phyloP scores from a whole-genome alignment of 2,329 filamentous ascomycete species.

The Verticillium nonalfalfae region DNA sequence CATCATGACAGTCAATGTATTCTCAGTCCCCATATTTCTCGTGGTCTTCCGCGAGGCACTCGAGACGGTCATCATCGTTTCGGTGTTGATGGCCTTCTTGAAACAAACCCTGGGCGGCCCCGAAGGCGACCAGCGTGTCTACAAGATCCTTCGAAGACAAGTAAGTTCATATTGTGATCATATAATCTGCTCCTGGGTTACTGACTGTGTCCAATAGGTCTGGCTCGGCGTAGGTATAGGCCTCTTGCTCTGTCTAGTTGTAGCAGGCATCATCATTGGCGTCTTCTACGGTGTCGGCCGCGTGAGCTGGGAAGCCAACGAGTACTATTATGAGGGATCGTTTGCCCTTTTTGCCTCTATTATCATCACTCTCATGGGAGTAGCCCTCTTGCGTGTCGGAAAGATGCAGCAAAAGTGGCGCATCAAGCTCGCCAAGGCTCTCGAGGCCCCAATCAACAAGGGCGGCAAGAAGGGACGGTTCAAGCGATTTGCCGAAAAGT shows the following conservation, averaged over 20 bases:
- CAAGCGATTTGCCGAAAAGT: constrained; percentile 65
- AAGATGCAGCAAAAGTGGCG: constrained; percentile 86
- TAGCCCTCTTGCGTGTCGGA: constrained; percentile 70
- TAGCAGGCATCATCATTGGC: constrained; percentile 61
- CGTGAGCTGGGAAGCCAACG: constrained; percentile 60
- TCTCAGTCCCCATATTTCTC: constrained; percentile 79
- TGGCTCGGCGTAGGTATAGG: constrained; percentile 56
- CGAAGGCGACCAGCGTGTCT: constrained; percentile 51
- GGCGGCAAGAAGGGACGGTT: constrained; percentile 38
- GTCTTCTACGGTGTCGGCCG: constrained; percentile 62
- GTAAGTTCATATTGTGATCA: constrained; percentile 21
- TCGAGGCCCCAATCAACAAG: constrained; percentile 46
- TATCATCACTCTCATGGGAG: constrained; percentile 78
- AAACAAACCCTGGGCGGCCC: constrained; percentile 70
- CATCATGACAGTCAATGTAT: constrained; percentile 60
- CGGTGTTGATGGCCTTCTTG: constrained; percentile 77
- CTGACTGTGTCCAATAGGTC: constrained; percentile 30
- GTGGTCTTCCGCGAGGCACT: constrained; percentile 83
- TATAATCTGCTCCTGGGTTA: not conserved
- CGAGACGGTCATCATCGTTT: constrained; percentile 79
- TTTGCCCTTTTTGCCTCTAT: constrained; percentile 69
- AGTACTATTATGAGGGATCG: constrained; percentile 75
- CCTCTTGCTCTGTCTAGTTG: constrained; percentile 52
- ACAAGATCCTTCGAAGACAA: constrained; percentile 64
- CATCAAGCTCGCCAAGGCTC: constrained; percentile 67